phyloP scores from a whole-genome alignment of 2,329 filamentous ascomycete species.

The Dactylellina haptotyla region DNA sequence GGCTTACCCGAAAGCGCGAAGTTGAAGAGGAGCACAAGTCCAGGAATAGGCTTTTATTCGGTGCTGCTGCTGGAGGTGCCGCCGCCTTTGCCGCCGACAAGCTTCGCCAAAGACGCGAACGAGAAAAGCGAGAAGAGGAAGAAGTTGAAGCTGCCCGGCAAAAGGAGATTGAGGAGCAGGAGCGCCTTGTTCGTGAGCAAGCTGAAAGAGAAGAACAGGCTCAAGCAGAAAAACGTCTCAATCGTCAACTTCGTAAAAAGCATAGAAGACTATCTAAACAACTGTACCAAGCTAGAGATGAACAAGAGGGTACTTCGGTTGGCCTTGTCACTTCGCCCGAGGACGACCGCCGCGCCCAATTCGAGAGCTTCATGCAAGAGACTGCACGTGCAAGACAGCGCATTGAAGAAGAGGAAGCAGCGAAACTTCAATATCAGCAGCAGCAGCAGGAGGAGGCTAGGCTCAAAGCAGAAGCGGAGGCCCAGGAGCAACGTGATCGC shows the following conservation, averaged over 20 bases:
- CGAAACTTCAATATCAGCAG: too few relatives aligned
- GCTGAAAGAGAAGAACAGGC: conserved; percentile 33
- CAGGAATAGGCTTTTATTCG: conserved; percentile 39
- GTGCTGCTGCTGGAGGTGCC: conserved; percentile 42
- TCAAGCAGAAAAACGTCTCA: conserved; percentile 35
- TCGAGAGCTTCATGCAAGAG: conserved; percentile 46
- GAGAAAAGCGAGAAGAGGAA: conserved; percentile 31
- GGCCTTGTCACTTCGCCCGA: conserved; percentile 36
- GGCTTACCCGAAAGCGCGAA: conserved; percentile 36
- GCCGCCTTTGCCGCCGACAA: conserved; percentile 47
- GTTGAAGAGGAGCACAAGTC: conserved; percentile 37
- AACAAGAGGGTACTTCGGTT: conserved; percentile 29
- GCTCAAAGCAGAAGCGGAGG: conserved; percentile 33
- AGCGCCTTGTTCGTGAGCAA: conserved; percentile 29
- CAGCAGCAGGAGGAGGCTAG: conserved; percentile 32
- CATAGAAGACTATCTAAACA: conserved; percentile 35
- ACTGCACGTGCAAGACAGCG: conserved; percentile 41
- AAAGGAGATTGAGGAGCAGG: conserved; percentile 33
- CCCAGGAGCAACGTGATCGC: conserved; percentile 21
- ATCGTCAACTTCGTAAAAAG: conserved; percentile 35
- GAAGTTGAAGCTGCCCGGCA: conserved; percentile 38
- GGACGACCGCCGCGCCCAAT: conserved; percentile 44
- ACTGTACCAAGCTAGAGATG: conserved; percentile 40
- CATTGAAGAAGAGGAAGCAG: conserved; percentile 44
- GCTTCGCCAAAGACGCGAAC: conserved; percentile 30